Percentiles rank a stretch among this genome's conserved stretches.
Conservation (phyloP, 768 basidiomycete genomes). For the Tricholoma saponaceum region DNA sequence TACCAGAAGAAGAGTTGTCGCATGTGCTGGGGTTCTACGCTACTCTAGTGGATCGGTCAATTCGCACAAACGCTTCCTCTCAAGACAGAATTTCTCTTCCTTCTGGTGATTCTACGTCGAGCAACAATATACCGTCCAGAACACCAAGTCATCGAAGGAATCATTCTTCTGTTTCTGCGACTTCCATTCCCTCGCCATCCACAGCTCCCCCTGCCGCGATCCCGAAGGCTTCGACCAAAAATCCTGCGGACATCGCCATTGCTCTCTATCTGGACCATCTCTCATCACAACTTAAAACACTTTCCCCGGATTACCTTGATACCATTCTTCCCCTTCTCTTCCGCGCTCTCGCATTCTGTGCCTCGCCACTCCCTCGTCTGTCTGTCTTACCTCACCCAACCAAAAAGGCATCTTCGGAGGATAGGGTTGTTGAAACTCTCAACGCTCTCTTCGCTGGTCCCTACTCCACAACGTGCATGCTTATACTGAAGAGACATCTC, state of each 20-base stretch:
- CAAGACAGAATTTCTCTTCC: slow-evolving; percentile 31
- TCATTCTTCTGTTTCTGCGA: slow-evolving; percentile 55
- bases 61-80: slow-evolving; percentile 22
- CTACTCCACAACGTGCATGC: slow-evolving; percentile 61
- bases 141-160: slow-evolving; percentile 50
- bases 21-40: slow-evolving; percentile 61
- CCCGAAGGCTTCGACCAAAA: slow-evolving; percentile 24
- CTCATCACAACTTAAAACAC: slow-evolving; percentile 52
- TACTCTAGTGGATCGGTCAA: slow-evolving; percentile 48
- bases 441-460: slow-evolving; percentile 58
- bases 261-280: slow-evolving; percentile 63
- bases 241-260: slow-evolving; percentile 61
- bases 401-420: slow-evolving; percentile 41
- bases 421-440: slow-evolving; percentile 52
- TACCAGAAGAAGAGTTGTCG: slow-evolving; percentile 54
- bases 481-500: slow-evolving; percentile 55
- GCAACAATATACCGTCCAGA: slow-evolving; percentile 19
- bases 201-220: slow-evolving; percentile 22
- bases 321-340: slow-evolving; percentile 71
- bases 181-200: slow-evolving; percentile 31
- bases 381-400: slow-evolving; percentile 43
- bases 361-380: slow-evolving; percentile 64
- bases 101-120: slow-evolving; percentile 25
- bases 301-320: slow-evolving; percentile 50
- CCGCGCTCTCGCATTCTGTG: slow-evolving; percentile 60